Evolutionary conservation across 2,329 filamentous ascomycete species (phyloP), one percentile per base, ranked within the genome.

Genomic region (Plenodomus lindquistii): DNA sequence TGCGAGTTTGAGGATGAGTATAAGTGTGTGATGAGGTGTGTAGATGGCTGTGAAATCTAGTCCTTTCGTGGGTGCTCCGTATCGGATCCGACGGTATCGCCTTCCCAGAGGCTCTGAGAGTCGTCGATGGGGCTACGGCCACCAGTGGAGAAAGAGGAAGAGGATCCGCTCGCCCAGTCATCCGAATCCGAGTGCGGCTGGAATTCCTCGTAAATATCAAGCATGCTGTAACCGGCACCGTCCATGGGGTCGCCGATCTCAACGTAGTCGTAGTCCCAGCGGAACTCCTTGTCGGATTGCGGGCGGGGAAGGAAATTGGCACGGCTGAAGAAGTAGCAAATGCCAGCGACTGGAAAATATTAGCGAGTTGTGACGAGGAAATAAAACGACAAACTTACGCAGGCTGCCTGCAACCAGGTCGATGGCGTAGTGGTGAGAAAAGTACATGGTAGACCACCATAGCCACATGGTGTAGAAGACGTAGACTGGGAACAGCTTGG

Each of bases 371-470:
- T 13, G 7, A 15, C 9, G 6, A 16, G 1, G 6, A n/a, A 3
- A 3, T 18, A 9, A 22, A 9, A 40, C 21, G 9, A 9, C 7
- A 18, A 34, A 67, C 72, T 67, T 69, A 74, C 72, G 74, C 42
- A 96, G 79, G 69, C 87, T 91, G 60, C 93, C 93, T 29, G 84
- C 90, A 20, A 97, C 90, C 42, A 97, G 80, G 72, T 97, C 93
- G 35, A 97, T 88, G 24, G 92, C 93, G 70, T 97, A 97, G 77
- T 97, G 93, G 75, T 97, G 93, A 66, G 90, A 95, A 43, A 97
- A 83, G 70, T 97, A 97, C 91, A 97, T 96, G 60, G 93, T 97
- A 11, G 92, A 89, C 91, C 93, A 97, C 89, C 91, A 97, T 65
- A 97, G 86, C 93, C 93, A 97, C 69, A 88, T 82, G 37, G 88